Evolutionary conservation across 768 basidiomycete species (phyloP), one percentile per base, ranked within the genome.

Genomic region (Rhizopogon sp.): DNA sequence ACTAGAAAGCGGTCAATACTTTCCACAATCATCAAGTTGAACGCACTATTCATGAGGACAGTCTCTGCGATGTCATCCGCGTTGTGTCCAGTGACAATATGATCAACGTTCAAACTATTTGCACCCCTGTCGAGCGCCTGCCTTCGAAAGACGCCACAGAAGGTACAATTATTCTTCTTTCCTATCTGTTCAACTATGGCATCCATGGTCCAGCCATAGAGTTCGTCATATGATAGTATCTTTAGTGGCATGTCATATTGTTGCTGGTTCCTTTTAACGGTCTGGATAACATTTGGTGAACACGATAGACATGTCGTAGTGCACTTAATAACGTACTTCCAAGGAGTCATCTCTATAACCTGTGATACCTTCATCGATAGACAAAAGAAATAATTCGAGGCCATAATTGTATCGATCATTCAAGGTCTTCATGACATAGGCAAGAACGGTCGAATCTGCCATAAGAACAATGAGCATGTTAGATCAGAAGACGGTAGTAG

Each of bases 151-250:
- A 99, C 97, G 17, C 97, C 97, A 64, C 97, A 99, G 72, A 98
- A 99, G 0, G 97, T 99, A 71, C 97, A 99, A 64, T 98, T 99
- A 63, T 97, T 98, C 79, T 97, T 97, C 74, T 83, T 85, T 33
- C 97, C 97, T 25, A 98, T 84, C 69, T 95, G 86, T n/a, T 85
- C 79, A 44, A 99, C 96, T 54, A 99, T 91, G 14, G 83, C 80
- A 62, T 99, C 97, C 96, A 99, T 99, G 2, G 96, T 98, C 96
- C 97, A 98, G 16, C 97, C 97, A 62, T 98, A 99, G 5, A 98
- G 79, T 63, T 98, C 95, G 58, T 93, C 86, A 59, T 99, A 99
- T 1, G 91, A 92, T 25, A 98, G 78, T 54, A 99, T 98, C 74
- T 96, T 97, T 39, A 99, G 81, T 0, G 96, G 95, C 71, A 98